phyloP scores from a whole-genome alignment of 1,284 basidiomycete genomes.

The Trichosporon faecale region DNA sequence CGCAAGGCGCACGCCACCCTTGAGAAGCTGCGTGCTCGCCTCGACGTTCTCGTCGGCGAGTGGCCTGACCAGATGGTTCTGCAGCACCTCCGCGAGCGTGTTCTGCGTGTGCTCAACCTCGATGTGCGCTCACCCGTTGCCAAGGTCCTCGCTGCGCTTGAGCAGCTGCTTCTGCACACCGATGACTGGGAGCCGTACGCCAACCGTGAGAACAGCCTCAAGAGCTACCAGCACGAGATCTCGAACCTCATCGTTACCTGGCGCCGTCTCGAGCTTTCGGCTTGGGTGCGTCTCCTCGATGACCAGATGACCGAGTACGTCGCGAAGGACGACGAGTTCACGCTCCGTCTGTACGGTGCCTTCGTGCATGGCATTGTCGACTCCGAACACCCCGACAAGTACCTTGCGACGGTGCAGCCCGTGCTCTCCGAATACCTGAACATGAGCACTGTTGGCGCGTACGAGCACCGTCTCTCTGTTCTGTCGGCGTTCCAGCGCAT shows the following conservation, averaged over 20 bases:
- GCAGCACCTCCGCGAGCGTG: slow-evolving; percentile 75
- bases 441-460: slow-evolving; percentile 80
- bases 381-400: slow-evolving; percentile 48
- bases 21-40: slow-evolving; percentile 57
- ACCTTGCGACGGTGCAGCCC: slow-evolving; percentile 65
- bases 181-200: slow-evolving; percentile 98
- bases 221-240: slow-evolving; percentile 64
- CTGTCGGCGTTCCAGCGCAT: slow-evolving; percentile 66
- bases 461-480: slow-evolving; percentile 65
- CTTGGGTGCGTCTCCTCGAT: slow-evolving; percentile 80
- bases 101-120: slow-evolving; percentile 65
- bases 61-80: slow-evolving; percentile 99
- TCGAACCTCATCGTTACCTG: slow-evolving; percentile 79
- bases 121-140: slow-evolving; percentile 73
- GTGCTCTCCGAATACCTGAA: slow-evolving; percentile 79
- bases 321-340: slow-evolving; percentile 72
- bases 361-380: slow-evolving; percentile 65
- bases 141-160: slow-evolving; percentile 75
- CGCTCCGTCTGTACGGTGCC: slow-evolving; percentile 87
- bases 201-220: slow-evolving; percentile 78
- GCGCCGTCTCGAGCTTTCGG: slow-evolving; percentile 82
- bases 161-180: slow-evolving; percentile 79
- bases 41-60: slow-evolving; percentile 64
- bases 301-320: slow-evolving; percentile 65
- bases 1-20: slow-evolving; percentile 62